These are phyloP conservation scores for Didymella glomerata DNA, from an alignment of 2,329 filamentous ascomycete genomes.

Conservation along the genomic window DNA sequence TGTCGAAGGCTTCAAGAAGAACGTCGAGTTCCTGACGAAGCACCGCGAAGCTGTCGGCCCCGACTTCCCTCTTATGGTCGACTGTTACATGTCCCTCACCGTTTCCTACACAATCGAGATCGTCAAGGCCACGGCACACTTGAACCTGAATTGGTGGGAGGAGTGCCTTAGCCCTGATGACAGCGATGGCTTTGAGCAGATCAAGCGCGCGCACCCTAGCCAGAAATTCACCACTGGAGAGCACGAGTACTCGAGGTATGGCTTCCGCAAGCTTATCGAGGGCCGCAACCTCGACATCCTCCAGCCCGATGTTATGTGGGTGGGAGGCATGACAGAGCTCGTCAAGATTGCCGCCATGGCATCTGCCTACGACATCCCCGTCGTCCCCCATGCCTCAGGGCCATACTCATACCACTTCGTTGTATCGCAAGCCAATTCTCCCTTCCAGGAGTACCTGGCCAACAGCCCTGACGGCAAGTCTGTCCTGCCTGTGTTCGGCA, in stretches of 20 bases:
- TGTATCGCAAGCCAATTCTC: slow-evolving; percentile 88
- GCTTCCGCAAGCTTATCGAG: slow-evolving; percentile 93
- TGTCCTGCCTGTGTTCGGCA: slow-evolving; percentile 89
- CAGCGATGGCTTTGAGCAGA: slow-evolving; percentile 85
- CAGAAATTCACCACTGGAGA: slow-evolving; percentile 96
- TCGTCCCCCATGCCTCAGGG: slow-evolving; percentile 92
- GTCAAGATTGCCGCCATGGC: slow-evolving; percentile 90
- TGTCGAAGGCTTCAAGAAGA: slow-evolving; percentile 81
- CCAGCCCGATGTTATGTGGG: slow-evolving; percentile 97
- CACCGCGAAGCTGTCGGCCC: slow-evolving; percentile 86
- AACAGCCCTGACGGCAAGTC: slow-evolving; percentile 91
- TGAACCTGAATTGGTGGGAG: slow-evolving; percentile 98
- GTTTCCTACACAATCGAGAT: slow-evolving; percentile 93
- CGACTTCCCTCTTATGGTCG: slow-evolving; percentile 91
- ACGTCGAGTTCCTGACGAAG: slow-evolving; percentile 85
- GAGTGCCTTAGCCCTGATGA: slow-evolving; percentile 92
- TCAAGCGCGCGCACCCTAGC: slow-evolving; percentile 89
- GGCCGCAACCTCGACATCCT: slow-evolving; percentile 92
- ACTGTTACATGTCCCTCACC: slow-evolving; percentile 97
- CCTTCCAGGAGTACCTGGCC: slow-evolving; percentile 95
- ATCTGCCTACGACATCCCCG: slow-evolving; percentile 90
- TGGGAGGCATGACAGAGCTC: slow-evolving; percentile 90
- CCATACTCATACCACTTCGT: slow-evolving; percentile 98
- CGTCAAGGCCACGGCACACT: slow-evolving; percentile 80
- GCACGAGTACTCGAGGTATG: slow-evolving; percentile 93